Base-by-base conservation (phyloP, 768 basidiomycete species). In the Leccinum arenicola region DNA sequence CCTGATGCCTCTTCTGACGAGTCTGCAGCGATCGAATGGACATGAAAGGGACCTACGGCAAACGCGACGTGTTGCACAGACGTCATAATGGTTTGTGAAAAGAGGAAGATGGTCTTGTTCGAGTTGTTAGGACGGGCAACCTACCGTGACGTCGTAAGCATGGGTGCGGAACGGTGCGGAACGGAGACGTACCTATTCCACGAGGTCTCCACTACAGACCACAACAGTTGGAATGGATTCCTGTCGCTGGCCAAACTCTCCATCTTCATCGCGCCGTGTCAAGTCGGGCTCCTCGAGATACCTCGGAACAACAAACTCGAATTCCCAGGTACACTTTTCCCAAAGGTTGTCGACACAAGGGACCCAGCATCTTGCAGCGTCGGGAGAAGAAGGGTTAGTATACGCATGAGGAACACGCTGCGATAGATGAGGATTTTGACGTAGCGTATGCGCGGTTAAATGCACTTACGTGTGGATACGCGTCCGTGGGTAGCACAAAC, bases 261-360 rank as follows among this genome's bases (percentile, higher is more conserved):
- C 77, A 52, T 66, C 68, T 56, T 69, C 73, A 61, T 82, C 80
- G 12, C 76, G 78, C 14, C 59, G 66, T 8, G 38, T 52, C 54
- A 62, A 57, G 48, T 73, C 73, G 9, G 62, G 62, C 61, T 89
- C 89, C 70, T 93, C 88, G 14, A 92, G 76, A 68, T 85, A 88
- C 63, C 88, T 81, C 52, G 95, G 95, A 35, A 97, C 95, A 53
- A 97, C 85, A 72, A 97, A 93, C 73, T 98, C 93, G 58, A 98
- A 89, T 69, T 99, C 97, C 97, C 97, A 99, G 6, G 96, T 95
- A 66, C 92, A 97, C 66, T 93, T 88, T 74, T 97, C 95, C 92
- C 94, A 96, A 21, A 94, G 74, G 66, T 85, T 91, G 73, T 99
- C 97, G 21, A 97, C 74, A 67, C 97, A 99, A 14, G 97, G 97